Base-by-base conservation (phyloP, 352 stramenopile species). In the Phytophthora chlamydospora region DNA sequence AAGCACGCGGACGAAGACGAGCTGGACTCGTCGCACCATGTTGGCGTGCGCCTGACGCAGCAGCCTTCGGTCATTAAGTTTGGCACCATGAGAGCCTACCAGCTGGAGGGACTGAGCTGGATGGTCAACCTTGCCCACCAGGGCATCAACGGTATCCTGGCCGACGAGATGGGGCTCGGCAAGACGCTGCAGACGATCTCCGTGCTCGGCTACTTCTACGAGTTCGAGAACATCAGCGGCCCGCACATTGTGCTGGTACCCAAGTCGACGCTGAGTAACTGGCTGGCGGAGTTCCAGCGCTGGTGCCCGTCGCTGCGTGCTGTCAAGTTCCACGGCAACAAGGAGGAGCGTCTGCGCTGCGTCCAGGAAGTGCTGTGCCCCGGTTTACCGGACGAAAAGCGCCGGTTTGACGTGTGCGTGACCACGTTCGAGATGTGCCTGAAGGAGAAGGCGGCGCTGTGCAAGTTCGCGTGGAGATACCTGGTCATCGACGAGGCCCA, bases 81-180 rank as follows among this genome's bases (percentile, higher is more conserved):
- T 60, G 91, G 96, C 34, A 91, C 70, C 2, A 99, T 99, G 96
- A 92, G 97, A 59, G 87, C 97, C 68, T 99, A 99, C 78, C 98
- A 99, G 73, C 66, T 99, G 19, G 85, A 95, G 67, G 98, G 98
- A n/a, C 77, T 99, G 43, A 98, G 97, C 67, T 99, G 97, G 97
- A 94, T 99, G 75, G 83, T 99, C 7, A 99, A 98, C 68, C 83
- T 99, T 8, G 95, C 98, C 51, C 96, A 99, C 66, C 98, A 99
- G 62, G 96, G 98, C 45, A 94, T 99, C 45, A 99, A 99, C 76
- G 97, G 96, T 11, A 99, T 99, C 48, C 71, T 99, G 24, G 98
- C 96, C 0, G 97, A 99, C 66, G 97, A 99, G 73, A 98, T 99
- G 93, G 95, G 91, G 60, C 85, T 99, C n/a, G 97, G 97, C 32